Evolutionary conservation across 257 asterid genomes (phyloP).

Genomic region (Gynochthodes officinalis): DNA sequence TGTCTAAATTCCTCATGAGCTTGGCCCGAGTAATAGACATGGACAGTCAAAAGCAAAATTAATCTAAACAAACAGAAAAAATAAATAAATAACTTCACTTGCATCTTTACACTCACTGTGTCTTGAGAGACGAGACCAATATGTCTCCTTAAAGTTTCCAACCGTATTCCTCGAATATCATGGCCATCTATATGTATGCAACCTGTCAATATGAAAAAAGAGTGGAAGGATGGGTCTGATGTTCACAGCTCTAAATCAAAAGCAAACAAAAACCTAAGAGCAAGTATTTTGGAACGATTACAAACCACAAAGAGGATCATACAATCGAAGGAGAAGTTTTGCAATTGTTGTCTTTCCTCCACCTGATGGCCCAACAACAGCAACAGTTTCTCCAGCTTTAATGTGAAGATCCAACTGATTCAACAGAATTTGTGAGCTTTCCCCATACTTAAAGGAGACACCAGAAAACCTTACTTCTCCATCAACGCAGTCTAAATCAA

Average conservation of each 20-base stretch:
- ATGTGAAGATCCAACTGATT: constrained; percentile 58
- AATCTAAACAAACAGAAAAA: background rate
- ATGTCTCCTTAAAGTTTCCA: constrained; percentile 75
- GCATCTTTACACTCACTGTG: constrained; percentile 41
- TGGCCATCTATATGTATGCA: constrained; percentile 61
- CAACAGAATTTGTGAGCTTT: constrained; percentile 45
- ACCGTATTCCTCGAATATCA: constrained; percentile 48
- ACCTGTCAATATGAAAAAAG: constrained; percentile 42
- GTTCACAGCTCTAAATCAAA: background rate
- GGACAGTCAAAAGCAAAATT: background rate
- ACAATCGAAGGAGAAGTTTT: constrained; percentile 92
- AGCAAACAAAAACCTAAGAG: constrained; percentile 1
- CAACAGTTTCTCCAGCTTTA: constrained; percentile 83
- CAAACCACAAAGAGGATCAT: constrained; percentile 72
- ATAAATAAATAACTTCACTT: background rate
- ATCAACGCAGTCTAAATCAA: constrained; percentile 44
- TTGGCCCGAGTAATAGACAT: too few species aligned
- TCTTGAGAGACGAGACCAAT: constrained; percentile 90
- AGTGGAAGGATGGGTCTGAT: constrained; percentile 8
- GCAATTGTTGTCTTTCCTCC: constrained; percentile 92
- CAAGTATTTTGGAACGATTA: constrained; percentile 3
- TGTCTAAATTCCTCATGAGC: background rate
- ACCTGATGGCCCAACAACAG: constrained; percentile 96
- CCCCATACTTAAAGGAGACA: constrained; percentile 69
- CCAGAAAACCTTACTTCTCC: constrained; percentile 70